phyloP scores from a whole-genome alignment of 2,329 filamentous ascomycete species.

The Cladosporium austrohemisphaericum region DNA sequence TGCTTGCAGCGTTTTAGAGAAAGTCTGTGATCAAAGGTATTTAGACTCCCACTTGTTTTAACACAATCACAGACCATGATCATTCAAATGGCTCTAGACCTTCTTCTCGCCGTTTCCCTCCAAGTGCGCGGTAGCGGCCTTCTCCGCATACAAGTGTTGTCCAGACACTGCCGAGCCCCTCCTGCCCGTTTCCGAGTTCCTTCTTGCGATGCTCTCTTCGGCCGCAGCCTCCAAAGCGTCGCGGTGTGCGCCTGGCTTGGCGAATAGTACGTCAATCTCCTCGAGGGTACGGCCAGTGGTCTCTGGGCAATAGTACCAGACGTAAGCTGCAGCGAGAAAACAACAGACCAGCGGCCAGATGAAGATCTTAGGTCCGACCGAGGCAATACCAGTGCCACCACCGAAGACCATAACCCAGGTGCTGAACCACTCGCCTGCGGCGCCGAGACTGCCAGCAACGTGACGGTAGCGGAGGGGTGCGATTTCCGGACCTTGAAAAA shows the following conservation, averaged over 20 bases:
- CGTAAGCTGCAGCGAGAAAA: constrained; percentile 25
- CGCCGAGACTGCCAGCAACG: constrained; percentile 34
- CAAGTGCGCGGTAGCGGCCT: not conserved
- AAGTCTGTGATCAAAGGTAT: too few relatives aligned
- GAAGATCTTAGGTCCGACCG: constrained; percentile 38
- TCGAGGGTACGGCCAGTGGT: constrained; percentile 21
- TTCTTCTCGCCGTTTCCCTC: not conserved
- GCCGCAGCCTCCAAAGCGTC: constrained; percentile 8
- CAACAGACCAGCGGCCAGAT: constrained; percentile 37
- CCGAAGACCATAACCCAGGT: constrained; percentile 37
- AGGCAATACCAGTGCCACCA: constrained; percentile 33
- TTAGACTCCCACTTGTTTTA: too few relatives aligned
- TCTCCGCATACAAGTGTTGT: not conserved
- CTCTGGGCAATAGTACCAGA: constrained; percentile 28
- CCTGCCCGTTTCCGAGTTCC: not conserved
- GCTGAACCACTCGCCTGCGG: constrained; percentile 37
- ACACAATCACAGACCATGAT: too few relatives aligned
- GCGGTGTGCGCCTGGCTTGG: constrained; percentile 7
- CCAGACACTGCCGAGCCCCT: not conserved
- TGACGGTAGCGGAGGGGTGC: constrained; percentile 37
- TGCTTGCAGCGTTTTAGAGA: too few relatives aligned
- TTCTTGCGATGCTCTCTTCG: not conserved
- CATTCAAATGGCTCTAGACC: not conserved
- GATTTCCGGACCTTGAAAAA: constrained; percentile 32
- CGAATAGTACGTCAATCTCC: constrained; percentile 23